Base-by-base conservation (phyloP, 352 stramenopile genomes). In the Lagenidium giganteum region DNA sequence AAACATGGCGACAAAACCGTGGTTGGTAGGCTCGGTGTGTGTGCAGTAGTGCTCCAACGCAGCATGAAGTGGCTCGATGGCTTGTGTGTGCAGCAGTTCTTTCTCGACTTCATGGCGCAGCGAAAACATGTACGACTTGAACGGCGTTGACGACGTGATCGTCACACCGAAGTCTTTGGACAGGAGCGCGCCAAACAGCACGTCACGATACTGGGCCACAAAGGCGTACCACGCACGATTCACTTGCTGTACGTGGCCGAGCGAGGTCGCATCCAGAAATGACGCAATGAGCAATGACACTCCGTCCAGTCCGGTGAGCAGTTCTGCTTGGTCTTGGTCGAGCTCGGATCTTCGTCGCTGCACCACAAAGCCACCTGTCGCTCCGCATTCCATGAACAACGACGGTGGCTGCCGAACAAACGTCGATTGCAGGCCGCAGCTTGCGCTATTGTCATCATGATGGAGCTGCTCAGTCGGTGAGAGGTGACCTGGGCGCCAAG, bases 1-100 rank as follows among this genome's bases (percentile, higher is more conserved):
- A 31, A 88, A 88, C 70, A 88, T 87, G 42, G 68, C 78, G 14
- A 91, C 57, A 36, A 91, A 87, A 18, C 70, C 73, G 39, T 85
- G 63, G 26, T 83, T 52, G 1, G 25, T 25, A 0, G 63, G 59
- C 20, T 80, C 59, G 5, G 61, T 77, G 22, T 43, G 40, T 2
- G 49, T 51, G 37, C 69, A 84, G 51, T 80, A 87, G 12, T 66
- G 41, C 35, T 87, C 74, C 12, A 90, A 47, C 11, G 68, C 65
- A 2, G 51, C 31, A 24, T 80, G 62, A 0, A 54, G 67, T 0
- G 52, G 49, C 7, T 67, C 28, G 0, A 87, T 59, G 8, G 57
- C 49, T 13, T 59, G 61, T 3, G 57, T 63, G 42, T 90, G 78
- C 11, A 57, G 44, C 0, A 86, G 55, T 23, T 90, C 72, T 9